Percentiles rank a stretch among this genome's conserved stretches.
Conservation (phyloP, 2,329 filamentous ascomycete genomes). For the Pseudocercospora macadamiae region DNA sequence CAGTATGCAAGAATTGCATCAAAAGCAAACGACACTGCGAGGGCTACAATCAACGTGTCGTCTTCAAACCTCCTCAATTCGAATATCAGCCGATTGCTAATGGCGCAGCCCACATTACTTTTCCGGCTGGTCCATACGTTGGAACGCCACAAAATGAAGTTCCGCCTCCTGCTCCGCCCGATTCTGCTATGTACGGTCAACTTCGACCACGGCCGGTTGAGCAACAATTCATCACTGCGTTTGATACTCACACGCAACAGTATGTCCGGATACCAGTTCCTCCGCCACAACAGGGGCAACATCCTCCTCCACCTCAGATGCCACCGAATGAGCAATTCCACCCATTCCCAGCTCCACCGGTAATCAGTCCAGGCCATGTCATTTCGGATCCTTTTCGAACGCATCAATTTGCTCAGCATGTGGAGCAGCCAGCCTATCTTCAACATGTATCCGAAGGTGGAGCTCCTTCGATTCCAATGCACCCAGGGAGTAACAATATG, state of each 20-base stretch:
- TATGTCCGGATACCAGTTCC: conserved; percentile 16
- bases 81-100: conserved; percentile 55
- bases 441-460: neutral
- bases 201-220: conserved; percentile 19
- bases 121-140: conserved; percentile 34
- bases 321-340: conserved; percentile 8
- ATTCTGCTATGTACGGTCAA: conserved; percentile 16
- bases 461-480: neutral
- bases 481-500: neutral
- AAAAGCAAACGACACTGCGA: conserved; percentile 84
- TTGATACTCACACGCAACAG: conserved; percentile 18
- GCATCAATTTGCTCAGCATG: conserved; percentile 2
- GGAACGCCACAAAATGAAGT: conserved; percentile 3
- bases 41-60: conserved; percentile 78
- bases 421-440: neutral
- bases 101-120: conserved; percentile 44
- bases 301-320: neutral
- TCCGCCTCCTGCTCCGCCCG: neutral
- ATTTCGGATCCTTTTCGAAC: conserved; percentile 10
- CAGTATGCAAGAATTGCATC: conserved; percentile 80
- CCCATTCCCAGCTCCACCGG: neutral
- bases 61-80: conserved; percentile 75
- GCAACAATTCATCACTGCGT: conserved; percentile 18
- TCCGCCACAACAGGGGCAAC: conserved; percentile 12
- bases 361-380: conserved; percentile 16